Percentiles rank a stretch among this genome's conserved stretches.
phyloP scores from a whole-genome alignment of 192 early-diverging fungal species.

The Lobosporangium transversale region DNA sequence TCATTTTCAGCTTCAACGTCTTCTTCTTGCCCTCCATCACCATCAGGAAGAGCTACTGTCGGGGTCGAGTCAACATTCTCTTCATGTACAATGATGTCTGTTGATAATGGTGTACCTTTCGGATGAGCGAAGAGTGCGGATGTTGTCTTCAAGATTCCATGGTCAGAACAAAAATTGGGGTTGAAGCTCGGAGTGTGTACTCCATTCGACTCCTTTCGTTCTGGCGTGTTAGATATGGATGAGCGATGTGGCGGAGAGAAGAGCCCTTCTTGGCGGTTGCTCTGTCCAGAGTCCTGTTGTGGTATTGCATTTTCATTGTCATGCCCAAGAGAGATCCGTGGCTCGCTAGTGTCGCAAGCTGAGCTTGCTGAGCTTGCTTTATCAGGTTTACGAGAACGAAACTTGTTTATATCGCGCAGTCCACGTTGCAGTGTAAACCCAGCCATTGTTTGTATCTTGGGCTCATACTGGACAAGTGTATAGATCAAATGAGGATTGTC shows the following conservation, averaged over 20 bases:
- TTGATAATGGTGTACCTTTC: too few species aligned
- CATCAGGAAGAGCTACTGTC: conserved; percentile 5
- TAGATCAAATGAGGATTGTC: conserved; percentile 87
- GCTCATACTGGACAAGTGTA: conserved; percentile 78
- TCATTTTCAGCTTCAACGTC: conserved; percentile 41
- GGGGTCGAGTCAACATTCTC: conserved; percentile 17
- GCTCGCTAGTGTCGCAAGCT: not conserved
- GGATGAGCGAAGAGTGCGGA: conserved; percentile 4
- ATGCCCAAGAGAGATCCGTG: not conserved
- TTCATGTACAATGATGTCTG: too few species aligned
- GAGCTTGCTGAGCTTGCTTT: conserved; percentile 7
- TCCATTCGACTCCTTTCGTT: too few species aligned
- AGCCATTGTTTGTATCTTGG: conserved; percentile 73
- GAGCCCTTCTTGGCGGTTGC: not conserved
- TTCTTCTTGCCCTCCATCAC: conserved; percentile 36
- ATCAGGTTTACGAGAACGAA: conserved; percentile 61
- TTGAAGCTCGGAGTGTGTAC: too few species aligned
- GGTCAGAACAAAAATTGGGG: not conserved
- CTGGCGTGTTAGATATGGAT: too few species aligned
- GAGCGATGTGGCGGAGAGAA: not conserved
- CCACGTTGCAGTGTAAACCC: conserved; percentile 75
- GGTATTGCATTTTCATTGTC: not conserved
- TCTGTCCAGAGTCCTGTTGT: not conserved
- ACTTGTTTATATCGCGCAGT: conserved; percentile 64
- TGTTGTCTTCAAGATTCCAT: not conserved